Evolutionary conservation across 2,329 filamentous ascomycete species (phyloP).

Genomic region (Nannizzia gypsea): DNA sequence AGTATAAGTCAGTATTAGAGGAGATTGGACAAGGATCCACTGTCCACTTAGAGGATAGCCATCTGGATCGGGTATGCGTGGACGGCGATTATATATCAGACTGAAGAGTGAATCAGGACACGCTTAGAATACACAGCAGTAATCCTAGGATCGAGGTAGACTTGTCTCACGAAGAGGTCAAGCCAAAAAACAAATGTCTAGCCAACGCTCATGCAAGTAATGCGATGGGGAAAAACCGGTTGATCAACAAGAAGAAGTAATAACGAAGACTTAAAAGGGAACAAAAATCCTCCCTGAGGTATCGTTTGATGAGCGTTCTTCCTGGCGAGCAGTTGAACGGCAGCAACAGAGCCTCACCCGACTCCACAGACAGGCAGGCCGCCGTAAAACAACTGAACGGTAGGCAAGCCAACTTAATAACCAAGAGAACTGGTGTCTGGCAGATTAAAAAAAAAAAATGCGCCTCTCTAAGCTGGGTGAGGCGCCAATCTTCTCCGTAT

Average conservation of each 20-base stretch:
- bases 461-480: not conserved
- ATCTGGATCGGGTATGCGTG: not conserved
- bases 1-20: not conserved
- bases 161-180: not conserved
- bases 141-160: too few species aligned
- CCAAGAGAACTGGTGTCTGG: not conserved
- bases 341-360: not conserved
- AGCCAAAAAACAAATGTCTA: not conserved
- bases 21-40: not conserved
- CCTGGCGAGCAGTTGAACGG: not conserved
- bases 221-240: not conserved
- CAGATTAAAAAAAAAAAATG: not conserved
- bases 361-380: not conserved
- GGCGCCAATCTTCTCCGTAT: too few species aligned
- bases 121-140: too few species aligned
- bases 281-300: not conserved
- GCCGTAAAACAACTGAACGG: not conserved
- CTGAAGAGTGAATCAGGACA: not conserved
- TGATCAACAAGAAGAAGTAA: not conserved
- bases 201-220: not conserved
- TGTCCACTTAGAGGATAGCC: not conserved
- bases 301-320: not conserved
- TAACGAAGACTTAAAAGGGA: not conserved
- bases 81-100: not conserved
- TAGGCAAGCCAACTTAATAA: not conserved